A percentile compares a stretch with the other conserved stretches of the same genome.
phyloP scores from a whole-genome alignment of 768 basidiomycete species.

The Wakefieldia striispora region DNA sequence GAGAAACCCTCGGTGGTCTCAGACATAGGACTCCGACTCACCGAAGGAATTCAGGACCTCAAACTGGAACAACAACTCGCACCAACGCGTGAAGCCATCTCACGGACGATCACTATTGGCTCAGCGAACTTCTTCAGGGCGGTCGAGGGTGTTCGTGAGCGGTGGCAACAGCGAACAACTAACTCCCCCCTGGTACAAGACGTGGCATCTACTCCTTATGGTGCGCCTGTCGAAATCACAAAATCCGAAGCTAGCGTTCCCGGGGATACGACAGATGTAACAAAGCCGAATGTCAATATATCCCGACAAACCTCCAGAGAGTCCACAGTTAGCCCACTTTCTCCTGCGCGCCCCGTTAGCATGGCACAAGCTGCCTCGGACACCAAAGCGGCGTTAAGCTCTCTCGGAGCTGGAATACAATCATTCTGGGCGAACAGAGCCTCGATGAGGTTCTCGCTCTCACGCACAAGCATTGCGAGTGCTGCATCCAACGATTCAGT shows the following conservation, averaged over 20 bases:
- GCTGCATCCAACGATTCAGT: slow-evolving; percentile 23
- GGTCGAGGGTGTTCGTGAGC: slow-evolving; percentile 81
- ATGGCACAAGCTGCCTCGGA: slow-evolving; percentile 33
- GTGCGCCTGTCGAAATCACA: slow-evolving; percentile 28
- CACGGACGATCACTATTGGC: slow-evolving; percentile 68
- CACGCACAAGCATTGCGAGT: slow-evolving; percentile 29
- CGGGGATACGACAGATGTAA: slow-evolving; percentile 6
- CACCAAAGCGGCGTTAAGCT: slow-evolving; percentile 34
- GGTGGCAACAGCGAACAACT: slow-evolving; percentile 52
- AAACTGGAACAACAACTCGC: slow-evolving; percentile 92
- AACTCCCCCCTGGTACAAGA: slow-evolving; percentile 28
- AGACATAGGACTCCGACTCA: slow-evolving; percentile 87
- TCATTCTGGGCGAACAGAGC: slow-evolving; percentile 45
- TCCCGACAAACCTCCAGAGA: slow-evolving; percentile 27
- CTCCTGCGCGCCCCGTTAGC: slow-evolving; percentile 24
- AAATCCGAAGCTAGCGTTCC: slow-evolving; percentile 26
- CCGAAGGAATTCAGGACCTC: slow-evolving; percentile 92
- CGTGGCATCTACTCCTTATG: slow-evolving; percentile 14
- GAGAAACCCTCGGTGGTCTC: slow-evolving; percentile 86
- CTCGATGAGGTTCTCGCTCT: slow-evolving; percentile 35
- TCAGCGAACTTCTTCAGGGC: slow-evolving; percentile 86
- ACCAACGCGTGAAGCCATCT: slow-evolving; percentile 87
- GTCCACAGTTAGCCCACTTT: slow-evolving; percentile 13
- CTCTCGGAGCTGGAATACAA: slow-evolving; percentile 47
- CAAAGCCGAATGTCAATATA: slow-evolving; percentile 14